Evolutionary conservation across 331 rosid species (phyloP), one percentile per base, ranked within the genome.

Genomic region (Acacia concinna): DNA sequence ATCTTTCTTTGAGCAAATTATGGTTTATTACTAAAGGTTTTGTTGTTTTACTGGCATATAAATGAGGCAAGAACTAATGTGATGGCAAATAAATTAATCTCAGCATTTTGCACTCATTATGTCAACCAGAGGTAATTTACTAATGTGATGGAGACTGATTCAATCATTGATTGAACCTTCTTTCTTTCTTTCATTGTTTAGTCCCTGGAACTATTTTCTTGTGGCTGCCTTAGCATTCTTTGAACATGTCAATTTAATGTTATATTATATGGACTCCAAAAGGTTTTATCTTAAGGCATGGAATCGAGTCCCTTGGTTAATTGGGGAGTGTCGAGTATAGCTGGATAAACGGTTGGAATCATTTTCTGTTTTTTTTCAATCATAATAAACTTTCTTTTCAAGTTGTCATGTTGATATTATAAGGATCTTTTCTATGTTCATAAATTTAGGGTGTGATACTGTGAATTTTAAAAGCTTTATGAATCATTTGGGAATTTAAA

Each of bases 1-100:
- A 78, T 80, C 77, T 77, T 89, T 47, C 79, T 44, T 12, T 0
- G 52, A 68, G 67, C 56, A 74, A 75, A 67, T 70, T 59, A 15
- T 75, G 68, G 51, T 57, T 79, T 60, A 68, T 79, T 68, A 18
- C 74, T 67, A 62, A 77, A 69, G 20, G 52, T 37, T 35, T 75
- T 59, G 28, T 46, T 71, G 71, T 81, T 49, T 3, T 18, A 41
- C 46, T 52, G 67, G 49, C 43, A 44, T 77, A 64, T 49, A 60
- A 54, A 18, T 52, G 8, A 69, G 6, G 65, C 43, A 37, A 68
- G 51, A 64, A 32, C 43, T 38, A 59, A 13, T 20, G 68, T 73
- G 41, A 60, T 62, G 38, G 40, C 37, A 31, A 63, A 64, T 78
- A 62, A 77, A 41, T 23, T 65, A 75, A 67, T 74, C 74, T 68